Conservation (phyloP, 331 rosid genomes). For the Cydonia oblonga region DNA sequence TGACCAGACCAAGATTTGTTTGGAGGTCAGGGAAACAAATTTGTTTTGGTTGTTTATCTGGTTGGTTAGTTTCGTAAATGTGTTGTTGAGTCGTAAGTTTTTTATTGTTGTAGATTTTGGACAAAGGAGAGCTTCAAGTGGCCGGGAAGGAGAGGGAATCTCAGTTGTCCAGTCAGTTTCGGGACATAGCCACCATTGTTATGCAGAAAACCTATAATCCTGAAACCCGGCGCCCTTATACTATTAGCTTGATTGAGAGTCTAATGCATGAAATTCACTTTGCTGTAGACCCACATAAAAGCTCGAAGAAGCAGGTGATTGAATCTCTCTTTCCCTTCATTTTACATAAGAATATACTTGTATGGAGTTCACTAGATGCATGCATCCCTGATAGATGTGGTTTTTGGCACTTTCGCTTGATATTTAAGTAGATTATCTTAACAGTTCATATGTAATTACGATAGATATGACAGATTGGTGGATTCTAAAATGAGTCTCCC, state of each 20-base stretch:
- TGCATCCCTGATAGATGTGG: neutral
- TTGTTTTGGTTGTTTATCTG: neutral
- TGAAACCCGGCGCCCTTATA: slow-evolving; percentile 89
- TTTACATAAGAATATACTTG: neutral
- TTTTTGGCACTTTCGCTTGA: neutral
- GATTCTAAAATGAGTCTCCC: neutral
- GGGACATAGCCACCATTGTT: slow-evolving; percentile 90
- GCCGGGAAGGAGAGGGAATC: slow-evolving; percentile 99
- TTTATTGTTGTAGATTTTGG: slow-evolving; percentile 42
- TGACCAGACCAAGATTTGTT: slow-evolving; percentile 63
- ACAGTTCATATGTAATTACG: neutral
- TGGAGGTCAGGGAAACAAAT: slow-evolving; percentile 45
- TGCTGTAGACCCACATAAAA: slow-evolving; percentile 69
- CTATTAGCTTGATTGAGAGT: slow-evolving; percentile 91
- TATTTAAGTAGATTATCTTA: neutral
- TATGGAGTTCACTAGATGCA: neutral
- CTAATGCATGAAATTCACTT: slow-evolving; percentile 86
- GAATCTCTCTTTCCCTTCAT: neutral
- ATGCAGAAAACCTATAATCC: slow-evolving; percentile 95
- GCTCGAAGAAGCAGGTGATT: slow-evolving; percentile 84
- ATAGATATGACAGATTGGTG: neutral
- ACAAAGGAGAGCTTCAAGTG: slow-evolving; percentile 92
- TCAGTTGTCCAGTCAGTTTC: slow-evolving; percentile 66
- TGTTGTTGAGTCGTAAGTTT: neutral
- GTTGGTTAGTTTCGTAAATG: neutral